phyloP scores from a whole-genome alignment of 352 stramenopile species.

The Globisporangium mamillatum region DNA sequence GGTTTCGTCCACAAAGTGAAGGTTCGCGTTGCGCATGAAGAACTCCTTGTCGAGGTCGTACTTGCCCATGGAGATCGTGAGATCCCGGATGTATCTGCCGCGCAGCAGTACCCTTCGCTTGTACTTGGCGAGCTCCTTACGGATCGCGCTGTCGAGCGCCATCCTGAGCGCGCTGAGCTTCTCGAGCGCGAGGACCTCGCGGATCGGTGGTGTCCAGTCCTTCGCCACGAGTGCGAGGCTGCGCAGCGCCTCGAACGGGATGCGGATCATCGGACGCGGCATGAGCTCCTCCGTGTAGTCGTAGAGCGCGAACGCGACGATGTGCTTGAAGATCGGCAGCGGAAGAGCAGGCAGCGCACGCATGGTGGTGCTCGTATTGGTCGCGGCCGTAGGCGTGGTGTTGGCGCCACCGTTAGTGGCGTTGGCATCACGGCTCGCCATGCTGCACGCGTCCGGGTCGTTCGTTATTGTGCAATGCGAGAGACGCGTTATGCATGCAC shows the following conservation, averaged over 20 bases:
- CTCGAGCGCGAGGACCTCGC: conserved; percentile 27
- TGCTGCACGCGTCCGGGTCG: not conserved
- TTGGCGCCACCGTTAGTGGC: not conserved
- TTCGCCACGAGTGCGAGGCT: conserved; percentile 32
- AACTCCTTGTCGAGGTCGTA: conserved; percentile 21
- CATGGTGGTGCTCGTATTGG: not conserved
- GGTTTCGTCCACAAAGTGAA: conserved; percentile 24
- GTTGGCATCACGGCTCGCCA: not conserved
- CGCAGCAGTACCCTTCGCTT: conserved; percentile 23
- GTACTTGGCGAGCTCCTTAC: conserved; percentile 18
- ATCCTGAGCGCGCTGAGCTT: conserved; percentile 29
- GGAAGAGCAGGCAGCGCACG: conserved; percentile 20
- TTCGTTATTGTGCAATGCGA: too few relatives aligned
- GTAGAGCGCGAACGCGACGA: conserved; percentile 30
- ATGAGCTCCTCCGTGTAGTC: conserved; percentile 20
- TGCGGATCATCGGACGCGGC: conserved; percentile 7
- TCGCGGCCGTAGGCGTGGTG: not conserved
- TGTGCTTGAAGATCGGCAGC: conserved; percentile 28
- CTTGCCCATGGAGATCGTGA: conserved; percentile 28
- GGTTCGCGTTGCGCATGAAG: conserved; percentile 21
- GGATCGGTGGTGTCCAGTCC: conserved; percentile 29
- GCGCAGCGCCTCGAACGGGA: conserved; percentile 13
- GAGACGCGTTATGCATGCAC: not conserved
- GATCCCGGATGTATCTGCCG: conserved; percentile 23
- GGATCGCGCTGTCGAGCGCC: conserved; percentile 27